Evolutionary conservation across 2,329 filamentous ascomycete genomes (phyloP).

Genomic region (Alternaria sp.): DNA sequence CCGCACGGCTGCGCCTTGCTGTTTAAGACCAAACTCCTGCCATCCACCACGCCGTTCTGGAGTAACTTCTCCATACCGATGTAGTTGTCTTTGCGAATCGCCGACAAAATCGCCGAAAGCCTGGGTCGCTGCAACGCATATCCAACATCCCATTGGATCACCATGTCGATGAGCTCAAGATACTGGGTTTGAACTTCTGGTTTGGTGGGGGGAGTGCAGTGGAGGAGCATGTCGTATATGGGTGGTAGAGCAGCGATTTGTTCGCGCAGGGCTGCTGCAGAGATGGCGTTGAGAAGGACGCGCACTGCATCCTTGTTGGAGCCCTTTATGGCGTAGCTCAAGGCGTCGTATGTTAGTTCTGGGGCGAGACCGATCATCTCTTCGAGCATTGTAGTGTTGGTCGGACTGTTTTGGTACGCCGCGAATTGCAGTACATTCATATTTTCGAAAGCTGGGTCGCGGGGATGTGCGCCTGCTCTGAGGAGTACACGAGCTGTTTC

Average conservation of each 20-base stretch:
- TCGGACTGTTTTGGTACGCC: conserved; percentile 17
- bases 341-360: conserved; percentile 24
- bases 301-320: conserved; percentile 20
- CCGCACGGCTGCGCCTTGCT: conserved; percentile 24
- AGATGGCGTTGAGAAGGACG: conserved; percentile 23
- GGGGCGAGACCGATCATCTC: conserved; percentile 24
- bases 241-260: conserved; percentile 24
- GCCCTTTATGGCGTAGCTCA: conserved; percentile 22
- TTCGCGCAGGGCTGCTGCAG: conserved; percentile 16
- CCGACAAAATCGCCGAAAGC: conserved; percentile 22
- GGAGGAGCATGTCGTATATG: conserved; percentile 21
- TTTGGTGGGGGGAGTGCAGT: conserved; percentile 10
- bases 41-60: conserved; percentile 16
- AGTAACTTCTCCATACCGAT: conserved; percentile 21
- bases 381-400: conserved; percentile 16
- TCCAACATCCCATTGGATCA: conserved; percentile 22
- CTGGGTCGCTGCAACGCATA: conserved; percentile 17
- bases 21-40: conserved; percentile 22
- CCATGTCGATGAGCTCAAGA: conserved; percentile 20
- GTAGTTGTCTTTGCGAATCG: conserved; percentile 27
- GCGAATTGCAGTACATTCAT: conserved; percentile 26
- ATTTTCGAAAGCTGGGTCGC: conserved; percentile 23
- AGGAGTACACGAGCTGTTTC: conserved; percentile 22
- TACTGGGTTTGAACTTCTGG: conserved; percentile 11
- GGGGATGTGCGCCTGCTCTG: conserved; percentile 23